These are phyloP conservation scores for Sphagnum tenellum DNA, from an alignment of 225 moss, liverwort and hornwort genomes.

Conservation along the genomic window DNA sequence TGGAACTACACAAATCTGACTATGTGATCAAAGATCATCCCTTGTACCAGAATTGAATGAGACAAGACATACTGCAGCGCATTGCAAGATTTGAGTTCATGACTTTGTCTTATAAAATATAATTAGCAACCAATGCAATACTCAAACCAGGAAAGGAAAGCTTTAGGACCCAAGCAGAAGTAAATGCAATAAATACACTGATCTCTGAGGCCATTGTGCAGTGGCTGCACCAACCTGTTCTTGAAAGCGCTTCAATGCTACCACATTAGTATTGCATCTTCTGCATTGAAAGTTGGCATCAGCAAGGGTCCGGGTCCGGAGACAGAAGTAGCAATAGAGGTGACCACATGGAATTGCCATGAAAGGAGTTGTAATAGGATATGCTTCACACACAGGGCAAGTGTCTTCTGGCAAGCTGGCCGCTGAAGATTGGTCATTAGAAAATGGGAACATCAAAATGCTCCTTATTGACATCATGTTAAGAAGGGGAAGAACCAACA, in stretches of 20 bases:
- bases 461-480: slow-evolving; percentile 86
- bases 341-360: slow-evolving; percentile 81
- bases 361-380: slow-evolving; percentile 62
- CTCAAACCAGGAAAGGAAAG: no score
- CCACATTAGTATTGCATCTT: slow-evolving; percentile 38
- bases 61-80: no score
- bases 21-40: no score
- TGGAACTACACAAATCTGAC: no score
- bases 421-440: slow-evolving; percentile 30
- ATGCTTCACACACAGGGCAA: slow-evolving; percentile 80
- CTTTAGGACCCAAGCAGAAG: no score
- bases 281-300: slow-evolving; percentile 73
- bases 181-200: no score
- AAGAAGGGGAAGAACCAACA: slow-evolving; percentile 81
- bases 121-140: no score
- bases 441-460: slow-evolving; percentile 64
- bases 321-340: slow-evolving; percentile 87
- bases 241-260: slow-evolving; percentile 77
- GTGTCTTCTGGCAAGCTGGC: slow-evolving; percentile 61
- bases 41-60: no score
- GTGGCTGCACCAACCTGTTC: slow-evolving; percentile 39
- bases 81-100: no score
- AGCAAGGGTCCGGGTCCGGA: slow-evolving; percentile 78
- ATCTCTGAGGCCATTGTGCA: neutral
- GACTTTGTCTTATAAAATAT: no score